These are phyloP conservation scores for Diplodia corticola DNA, from an alignment of 2,329 filamentous ascomycete species.

Conservation along the genomic window DNA sequence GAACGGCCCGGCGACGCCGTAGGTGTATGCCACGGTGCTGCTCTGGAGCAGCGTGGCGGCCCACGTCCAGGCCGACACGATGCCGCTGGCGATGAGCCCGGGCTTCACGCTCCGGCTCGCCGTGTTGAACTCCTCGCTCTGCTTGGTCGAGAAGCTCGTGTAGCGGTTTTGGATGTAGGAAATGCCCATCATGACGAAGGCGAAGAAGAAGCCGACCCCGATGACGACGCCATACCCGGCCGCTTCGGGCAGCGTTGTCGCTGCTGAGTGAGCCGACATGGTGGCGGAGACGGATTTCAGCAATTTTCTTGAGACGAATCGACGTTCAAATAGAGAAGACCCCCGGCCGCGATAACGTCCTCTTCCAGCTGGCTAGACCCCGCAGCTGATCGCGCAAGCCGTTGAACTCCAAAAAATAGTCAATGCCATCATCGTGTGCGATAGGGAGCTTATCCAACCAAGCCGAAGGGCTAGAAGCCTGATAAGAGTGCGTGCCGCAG, in stretches of 20 bases:
- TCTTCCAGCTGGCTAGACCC: not conserved
- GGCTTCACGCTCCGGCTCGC: constrained; percentile 55
- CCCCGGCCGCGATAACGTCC: not conserved
- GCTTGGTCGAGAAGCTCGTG: constrained; percentile 37
- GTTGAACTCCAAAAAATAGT: not conserved
- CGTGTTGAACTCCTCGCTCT: constrained; percentile 59
- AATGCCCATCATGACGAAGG: constrained; percentile 38
- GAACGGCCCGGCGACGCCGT: constrained; percentile 37
- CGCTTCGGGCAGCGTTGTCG: not conserved
- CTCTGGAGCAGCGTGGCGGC: constrained; percentile 35
- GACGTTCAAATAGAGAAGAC: not conserved
- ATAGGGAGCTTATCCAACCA: not conserved
- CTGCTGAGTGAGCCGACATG: constrained; percentile 12
- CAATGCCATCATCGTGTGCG: not conserved
- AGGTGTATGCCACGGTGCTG: constrained; percentile 37
- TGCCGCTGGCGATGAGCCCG: constrained; percentile 55
- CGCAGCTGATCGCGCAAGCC: not conserved
- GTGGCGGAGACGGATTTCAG: not conserved
- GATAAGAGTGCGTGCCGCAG: not conserved
- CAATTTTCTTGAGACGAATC: not conserved
- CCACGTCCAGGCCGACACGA: constrained; percentile 39
- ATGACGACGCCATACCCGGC: constrained; percentile 37
- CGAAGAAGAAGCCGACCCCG: constrained; percentile 37
- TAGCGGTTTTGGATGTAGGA: constrained; percentile 43
- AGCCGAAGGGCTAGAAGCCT: constrained; percentile 10